Base-by-base conservation (phyloP, 1,139 yeast species). In the Taphrina communis region DNA sequence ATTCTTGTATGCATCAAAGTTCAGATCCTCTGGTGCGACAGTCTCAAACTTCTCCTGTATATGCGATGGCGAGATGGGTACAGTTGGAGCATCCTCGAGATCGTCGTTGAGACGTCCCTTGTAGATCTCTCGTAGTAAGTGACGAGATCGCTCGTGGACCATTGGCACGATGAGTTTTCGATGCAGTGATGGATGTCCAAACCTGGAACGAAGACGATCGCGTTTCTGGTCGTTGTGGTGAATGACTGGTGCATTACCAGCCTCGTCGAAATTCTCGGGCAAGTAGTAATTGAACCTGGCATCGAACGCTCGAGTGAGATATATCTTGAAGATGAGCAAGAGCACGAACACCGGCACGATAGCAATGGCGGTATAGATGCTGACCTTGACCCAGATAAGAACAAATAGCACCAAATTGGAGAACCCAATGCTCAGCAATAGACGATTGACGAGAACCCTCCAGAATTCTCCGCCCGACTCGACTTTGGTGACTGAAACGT, bases 381-480 rank as follows among this genome's bases (percentile, higher is more conserved):
- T 65, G 41, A 65, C 56, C 51, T 68, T 55, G 39, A 77, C 78
- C 81, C 82, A 80, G 0, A 80, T 76, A 1, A 80, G 78, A 17
- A 78, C 76, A 51, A 80, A 72, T 65, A 80, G 73, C 58, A 79
- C 76, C 42, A 79, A 69, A 68, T 80, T 78, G 17, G 82, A 82
- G 61, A 80, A 75, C 1, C 71, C 76, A 1, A 76, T 72, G 2
- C 80, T 78, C 72, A 80, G 78, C 9, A 80, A 69, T 52, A 78
- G 55, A 42, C 79, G 74, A 70, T 80, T 78, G 73, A 76, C 75
- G 21, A 79, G 71, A 51, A 77, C 71, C 0, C 81, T 80, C 82
- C 82, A 80, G 72, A 73, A 79, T 60, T 73, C 68, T 0, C 82
- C 82, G 53, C 79, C 79, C 35, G 80, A 75, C 72, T 80, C 82